phyloP scores from a whole-genome alignment of 1,139 yeast genomes.

The Komagataea norvegica region DNA sequence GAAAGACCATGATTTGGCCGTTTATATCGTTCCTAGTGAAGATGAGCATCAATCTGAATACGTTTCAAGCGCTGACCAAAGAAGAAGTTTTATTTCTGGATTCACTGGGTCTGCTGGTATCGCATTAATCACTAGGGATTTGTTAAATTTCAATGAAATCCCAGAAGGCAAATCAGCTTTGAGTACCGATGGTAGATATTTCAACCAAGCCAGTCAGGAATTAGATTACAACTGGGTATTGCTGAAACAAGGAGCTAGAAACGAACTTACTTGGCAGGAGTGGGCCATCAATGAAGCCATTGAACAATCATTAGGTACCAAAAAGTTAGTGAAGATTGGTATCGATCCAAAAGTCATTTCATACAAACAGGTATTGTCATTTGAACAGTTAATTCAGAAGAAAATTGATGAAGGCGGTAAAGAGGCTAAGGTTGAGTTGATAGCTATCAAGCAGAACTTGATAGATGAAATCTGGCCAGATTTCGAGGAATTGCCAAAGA shows the following conservation, averaged over 20 bases:
- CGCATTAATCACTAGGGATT: conserved; percentile 77
- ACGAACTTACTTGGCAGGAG: conserved; percentile 81
- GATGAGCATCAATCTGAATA: conserved; percentile 95
- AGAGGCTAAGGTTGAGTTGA: conserved; percentile 48
- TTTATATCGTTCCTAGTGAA: conserved; percentile 84
- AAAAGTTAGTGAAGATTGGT: conserved; percentile 34
- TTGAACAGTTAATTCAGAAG: conserved; percentile 33
- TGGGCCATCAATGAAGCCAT: conserved; percentile 70
- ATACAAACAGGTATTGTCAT: conserved; percentile 36
- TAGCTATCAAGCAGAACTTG: conserved; percentile 64
- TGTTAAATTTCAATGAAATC: conserved; percentile 37
- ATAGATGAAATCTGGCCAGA: conserved; percentile 72
- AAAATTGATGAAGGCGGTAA: conserved; percentile 26
- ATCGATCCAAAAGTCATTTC: conserved; percentile 68
- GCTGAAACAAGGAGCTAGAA: conserved; percentile 72
- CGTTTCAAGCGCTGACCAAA: conserved; percentile 73
- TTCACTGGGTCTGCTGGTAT: conserved; percentile 96
- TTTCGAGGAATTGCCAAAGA: conserved; percentile 45
- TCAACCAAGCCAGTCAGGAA: conserved; percentile 83
- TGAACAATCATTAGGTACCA: conserved; percentile 43
- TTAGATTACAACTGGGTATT: conserved; percentile 85
- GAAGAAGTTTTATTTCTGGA: conserved; percentile 80
- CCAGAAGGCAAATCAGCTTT: conserved; percentile 59
- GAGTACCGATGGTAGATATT: conserved; percentile 94
- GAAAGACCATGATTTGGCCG: conserved; percentile 61